A percentile compares a stretch with the other conserved stretches of the same genome.
Conservation (phyloP, 2,329 filamentous ascomycete genomes). For the Raffaelea ambrosiae region DNA sequence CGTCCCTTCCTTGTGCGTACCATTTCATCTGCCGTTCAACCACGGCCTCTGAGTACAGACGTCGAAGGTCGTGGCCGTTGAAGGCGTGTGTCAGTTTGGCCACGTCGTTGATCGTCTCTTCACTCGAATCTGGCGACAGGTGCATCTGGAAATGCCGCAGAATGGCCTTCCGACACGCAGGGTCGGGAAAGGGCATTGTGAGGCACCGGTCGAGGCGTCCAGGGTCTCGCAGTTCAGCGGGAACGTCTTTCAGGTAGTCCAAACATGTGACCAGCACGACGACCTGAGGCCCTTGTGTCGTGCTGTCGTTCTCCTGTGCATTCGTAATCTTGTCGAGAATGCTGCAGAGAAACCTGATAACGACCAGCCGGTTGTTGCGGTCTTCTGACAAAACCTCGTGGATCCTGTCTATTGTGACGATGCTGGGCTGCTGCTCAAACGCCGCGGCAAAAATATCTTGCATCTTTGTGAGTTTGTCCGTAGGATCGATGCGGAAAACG, state of each 20-base stretch:
- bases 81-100: slow-evolving; percentile 79
- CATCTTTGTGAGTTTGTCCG: slow-evolving; percentile 51
- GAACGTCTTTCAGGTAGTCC: slow-evolving; percentile 65
- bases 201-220: slow-evolving; percentile 61
- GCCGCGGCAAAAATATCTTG: slow-evolving; percentile 64
- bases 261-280: slow-evolving; percentile 66
- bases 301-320: slow-evolving; percentile 2
- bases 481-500: slow-evolving; percentile 51
- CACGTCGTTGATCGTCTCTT: slow-evolving; percentile 48
- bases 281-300: slow-evolving; percentile 43
- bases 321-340: slow-evolving; percentile 39
- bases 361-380: slow-evolving; percentile 38
- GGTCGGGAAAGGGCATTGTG: slow-evolving; percentile 69
- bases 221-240: slow-evolving; percentile 55
- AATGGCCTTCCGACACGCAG: slow-evolving; percentile 63
- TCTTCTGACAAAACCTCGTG: slow-evolving; percentile 60
- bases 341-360: slow-evolving; percentile 41
- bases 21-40: neutral
- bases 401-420: slow-evolving; percentile 72
- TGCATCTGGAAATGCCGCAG: slow-evolving; percentile 49
- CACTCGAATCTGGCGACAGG: slow-evolving; percentile 36
- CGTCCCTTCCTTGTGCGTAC: neutral
- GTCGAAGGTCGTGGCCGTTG: slow-evolving; percentile 59
- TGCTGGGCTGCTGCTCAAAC: slow-evolving; percentile 58
- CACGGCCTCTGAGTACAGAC: neutral